Base-by-base conservation (phyloP, 208 protist genomes). In the Crithidia expoeki region DNA sequence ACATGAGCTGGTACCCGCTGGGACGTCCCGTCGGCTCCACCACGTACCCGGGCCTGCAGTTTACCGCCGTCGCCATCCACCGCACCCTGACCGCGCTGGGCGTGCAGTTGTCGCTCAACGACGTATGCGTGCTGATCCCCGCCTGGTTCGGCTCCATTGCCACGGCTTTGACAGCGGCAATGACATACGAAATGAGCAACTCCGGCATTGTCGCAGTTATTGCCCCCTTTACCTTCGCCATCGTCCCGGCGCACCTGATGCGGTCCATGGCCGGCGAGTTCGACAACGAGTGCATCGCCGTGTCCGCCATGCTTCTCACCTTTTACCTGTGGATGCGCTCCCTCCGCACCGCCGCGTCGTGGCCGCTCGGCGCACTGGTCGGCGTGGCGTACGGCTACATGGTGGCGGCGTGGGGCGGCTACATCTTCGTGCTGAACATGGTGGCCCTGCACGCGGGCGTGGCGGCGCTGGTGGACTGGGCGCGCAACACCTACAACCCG, bases 251-350 rank as follows among this genome's bases (percentile, higher is more conserved):
- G 27, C 98, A 99, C 80, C 96, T 99, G 56, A 98, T 98, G 63
- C 92, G 98, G 61, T 99, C 97, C 23, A 98, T 99, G 44, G 98
- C 98, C 32, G 98, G 98, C 10, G 98, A 96, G 50, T 99, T 97
- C 79, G 99, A 99, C 93, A 99, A 99, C 80, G 99, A 99, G 85
- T 96, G 88, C 59, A 91, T 99, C 75, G 97, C 98, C 25, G 96
- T 99, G 63, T 97, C 98, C 53, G 98, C 97, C 9, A 81, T 99
- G 63, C 76, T 99, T 5, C 75, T 94, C 32, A 97, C 93, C 25
- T 99, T 98, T 76, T 98, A 94, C 74, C 62, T 92, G 33, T 99
- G 94, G 93, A 68, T 96, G 12, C 72, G 83, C 42, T 77, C 88
- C 28, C 71, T 94, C 36, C 88, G 87, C 62, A 69, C 50, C 30